A percentile compares a stretch with the other conserved stretches of the same genome.
phyloP scores from a whole-genome alignment of 208 protist genomes.

The Crithidia sp. region DNA sequence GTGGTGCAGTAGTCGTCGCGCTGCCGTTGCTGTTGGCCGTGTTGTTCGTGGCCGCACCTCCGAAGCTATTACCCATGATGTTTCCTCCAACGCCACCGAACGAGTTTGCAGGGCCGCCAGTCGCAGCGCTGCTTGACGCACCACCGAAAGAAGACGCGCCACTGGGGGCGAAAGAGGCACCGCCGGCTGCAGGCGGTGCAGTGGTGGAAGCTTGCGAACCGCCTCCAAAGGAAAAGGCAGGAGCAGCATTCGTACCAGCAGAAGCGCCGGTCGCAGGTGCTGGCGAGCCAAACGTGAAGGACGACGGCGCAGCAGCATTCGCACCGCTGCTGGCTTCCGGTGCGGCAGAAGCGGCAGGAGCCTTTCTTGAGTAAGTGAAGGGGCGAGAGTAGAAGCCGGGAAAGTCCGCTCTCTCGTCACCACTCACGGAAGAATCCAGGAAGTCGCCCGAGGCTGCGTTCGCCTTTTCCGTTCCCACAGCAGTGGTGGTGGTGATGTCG shows the following conservation, averaged over 20 bases:
- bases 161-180: not conserved
- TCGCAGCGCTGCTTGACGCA: not conserved
- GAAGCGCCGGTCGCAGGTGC: not conserved
- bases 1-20: not conserved
- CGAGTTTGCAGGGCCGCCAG: not conserved
- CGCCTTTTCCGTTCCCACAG: no score
- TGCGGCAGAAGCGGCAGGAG: no score
- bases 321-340: not conserved
- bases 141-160: not conserved
- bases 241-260: not conserved
- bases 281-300: not conserved
- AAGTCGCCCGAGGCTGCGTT: no score
- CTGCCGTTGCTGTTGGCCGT: not conserved
- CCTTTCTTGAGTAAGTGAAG: no score
- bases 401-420: no score
- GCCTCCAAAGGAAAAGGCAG: not conserved
- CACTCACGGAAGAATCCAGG: no score
- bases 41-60: not conserved
- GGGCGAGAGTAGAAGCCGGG: no score
- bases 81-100: not conserved
- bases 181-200: not conserved
- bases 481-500: no score
- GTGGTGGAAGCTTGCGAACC: not conserved
- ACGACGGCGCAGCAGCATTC: not conserved
- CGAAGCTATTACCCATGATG: not conserved